These are phyloP conservation scores for Pseudogymnoascus sp. DNA, from an alignment of 2,329 filamentous ascomycete species.

Conservation along the genomic window DNA sequence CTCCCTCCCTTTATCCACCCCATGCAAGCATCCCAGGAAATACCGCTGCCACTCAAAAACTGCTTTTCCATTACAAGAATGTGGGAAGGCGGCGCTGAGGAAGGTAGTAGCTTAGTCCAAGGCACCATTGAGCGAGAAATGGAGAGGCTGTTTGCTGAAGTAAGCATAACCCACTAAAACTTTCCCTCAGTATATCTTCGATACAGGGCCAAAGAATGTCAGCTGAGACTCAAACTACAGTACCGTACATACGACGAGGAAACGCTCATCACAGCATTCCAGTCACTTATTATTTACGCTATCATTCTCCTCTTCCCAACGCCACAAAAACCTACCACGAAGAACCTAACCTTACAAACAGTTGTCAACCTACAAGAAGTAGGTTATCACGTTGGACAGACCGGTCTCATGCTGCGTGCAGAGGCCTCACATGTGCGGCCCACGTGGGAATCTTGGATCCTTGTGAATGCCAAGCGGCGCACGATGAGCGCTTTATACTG, in stretches of 20 bases:
- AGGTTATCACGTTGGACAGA: slow-evolving; percentile 26
- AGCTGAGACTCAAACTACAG: slow-evolving; percentile 17
- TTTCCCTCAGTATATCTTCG: not conserved
- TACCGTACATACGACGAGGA: slow-evolving; percentile 29
- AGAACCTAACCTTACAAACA: slow-evolving; percentile 21
- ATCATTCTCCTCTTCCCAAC: slow-evolving; percentile 34
- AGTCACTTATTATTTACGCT: slow-evolving; percentile 32
- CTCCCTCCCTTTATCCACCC: slow-evolving; percentile 33
- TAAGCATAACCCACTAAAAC: slow-evolving; percentile 17
- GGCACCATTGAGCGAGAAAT: slow-evolving; percentile 29
- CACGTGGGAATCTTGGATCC: slow-evolving; percentile 32
- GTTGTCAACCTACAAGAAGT: slow-evolving; percentile 29
- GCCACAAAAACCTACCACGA: slow-evolving; percentile 19
- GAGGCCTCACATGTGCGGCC: slow-evolving; percentile 29
- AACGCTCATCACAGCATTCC: slow-evolving; percentile 30
- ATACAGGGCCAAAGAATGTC: not conserved
- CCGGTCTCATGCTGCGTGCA: slow-evolving; percentile 31
- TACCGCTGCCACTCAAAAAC: slow-evolving; percentile 27
- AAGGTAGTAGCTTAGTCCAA: slow-evolving; percentile 27
- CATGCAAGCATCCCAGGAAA: slow-evolving; percentile 20
- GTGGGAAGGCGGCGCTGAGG: slow-evolving; percentile 31
- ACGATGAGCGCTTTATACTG: slow-evolving; percentile 31
- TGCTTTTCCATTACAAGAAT: slow-evolving; percentile 33
- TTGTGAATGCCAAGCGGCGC: slow-evolving; percentile 51
- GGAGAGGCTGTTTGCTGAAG: slow-evolving; percentile 27